Evolutionary conservation across 2,329 filamentous ascomycete genomes (phyloP).

Genomic region (Diaporthe capsici): DNA sequence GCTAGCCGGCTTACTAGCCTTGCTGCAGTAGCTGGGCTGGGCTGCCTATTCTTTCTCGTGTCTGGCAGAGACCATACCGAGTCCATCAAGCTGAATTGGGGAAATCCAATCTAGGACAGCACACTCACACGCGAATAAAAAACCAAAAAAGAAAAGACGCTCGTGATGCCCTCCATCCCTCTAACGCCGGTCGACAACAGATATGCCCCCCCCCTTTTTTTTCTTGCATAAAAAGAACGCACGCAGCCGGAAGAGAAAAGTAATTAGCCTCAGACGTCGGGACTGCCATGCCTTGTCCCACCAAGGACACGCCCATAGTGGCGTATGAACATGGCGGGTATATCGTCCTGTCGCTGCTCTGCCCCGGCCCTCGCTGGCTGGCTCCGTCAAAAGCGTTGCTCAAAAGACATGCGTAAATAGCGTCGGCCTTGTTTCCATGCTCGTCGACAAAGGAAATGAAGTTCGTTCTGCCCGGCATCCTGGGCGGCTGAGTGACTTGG

Average conservation of each 20-base stretch:
- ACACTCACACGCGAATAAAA: background rate
- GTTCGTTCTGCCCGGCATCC: conserved; percentile 17
- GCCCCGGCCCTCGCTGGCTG: background rate
- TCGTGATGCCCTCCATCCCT: conserved; percentile 23
- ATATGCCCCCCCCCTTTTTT: conserved; percentile 19
- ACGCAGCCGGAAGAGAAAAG: conserved; percentile 15
- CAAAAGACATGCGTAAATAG: conserved; percentile 10
- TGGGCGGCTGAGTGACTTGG: conserved; percentile 20
- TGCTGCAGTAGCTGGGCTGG: conserved; percentile 4
- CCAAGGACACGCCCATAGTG: background rate
- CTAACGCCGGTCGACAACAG: conserved; percentile 32
- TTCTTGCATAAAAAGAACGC: background rate
- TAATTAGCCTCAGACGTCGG: conserved; percentile 12
- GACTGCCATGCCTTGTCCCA: background rate
- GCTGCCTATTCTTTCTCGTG: conserved; percentile 13
- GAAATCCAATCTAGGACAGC: conserved; percentile 1
- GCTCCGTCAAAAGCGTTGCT: conserved; percentile 4
- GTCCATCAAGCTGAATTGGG: conserved; percentile 8
- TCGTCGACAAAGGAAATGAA: conserved; percentile 39
- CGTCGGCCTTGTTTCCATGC: conserved; percentile 23
- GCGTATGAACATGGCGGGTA: background rate
- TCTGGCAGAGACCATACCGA: conserved; percentile 16
- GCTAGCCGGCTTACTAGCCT: conserved; percentile 4
- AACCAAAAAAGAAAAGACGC: conserved; percentile 15
- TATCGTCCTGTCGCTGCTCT: background rate